phyloP scores from a whole-genome alignment of 2,329 filamentous ascomycete genomes.

The Raffaelea deltoideospora region DNA sequence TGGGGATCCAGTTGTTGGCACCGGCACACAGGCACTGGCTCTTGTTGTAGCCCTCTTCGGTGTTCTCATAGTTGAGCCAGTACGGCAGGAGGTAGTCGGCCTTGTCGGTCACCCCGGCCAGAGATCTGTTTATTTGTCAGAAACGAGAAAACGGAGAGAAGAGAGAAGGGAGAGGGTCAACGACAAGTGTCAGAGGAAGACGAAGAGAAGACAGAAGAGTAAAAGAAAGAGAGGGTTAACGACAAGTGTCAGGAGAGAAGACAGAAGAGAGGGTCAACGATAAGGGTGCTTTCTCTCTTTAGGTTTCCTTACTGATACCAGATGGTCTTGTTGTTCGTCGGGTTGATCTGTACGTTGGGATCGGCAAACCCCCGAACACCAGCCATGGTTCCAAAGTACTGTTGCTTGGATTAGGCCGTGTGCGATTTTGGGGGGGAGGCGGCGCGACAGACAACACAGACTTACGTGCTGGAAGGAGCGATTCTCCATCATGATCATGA shows the following conservation, averaged over 20 bases:
- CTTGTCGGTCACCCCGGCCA: slow-evolving; percentile 20
- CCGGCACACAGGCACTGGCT: slow-evolving; percentile 38
- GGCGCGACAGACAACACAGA: neutral
- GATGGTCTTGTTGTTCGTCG: slow-evolving; percentile 25
- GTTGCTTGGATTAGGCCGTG: neutral
- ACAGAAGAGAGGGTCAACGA: neutral
- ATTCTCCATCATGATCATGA: slow-evolving; percentile 40
- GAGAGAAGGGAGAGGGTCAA: neutral
- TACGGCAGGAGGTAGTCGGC: slow-evolving; percentile 31
- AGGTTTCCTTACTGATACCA: slow-evolving; percentile 32
- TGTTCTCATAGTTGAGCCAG: slow-evolving; percentile 35
- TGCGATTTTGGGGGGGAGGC: too few species aligned
- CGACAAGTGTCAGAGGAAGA: neutral
- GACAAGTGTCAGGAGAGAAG: too few species aligned
- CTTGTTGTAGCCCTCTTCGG: slow-evolving; percentile 20
- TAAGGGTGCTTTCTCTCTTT: too few species aligned
- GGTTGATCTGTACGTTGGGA: slow-evolving; percentile 33
- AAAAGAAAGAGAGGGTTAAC: too few species aligned
- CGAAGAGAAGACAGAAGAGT: too few species aligned
- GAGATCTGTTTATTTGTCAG: slow-evolving; percentile 16
- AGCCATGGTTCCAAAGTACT: slow-evolving; percentile 40
- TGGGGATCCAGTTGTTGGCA: slow-evolving; percentile 33
- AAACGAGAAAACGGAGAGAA: neutral
- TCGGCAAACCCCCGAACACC: slow-evolving; percentile 39
- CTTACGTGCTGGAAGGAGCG: slow-evolving; percentile 18